phyloP scores from a whole-genome alignment of 768 basidiomycete genomes.

The Fistulinella prunicolor region DNA sequence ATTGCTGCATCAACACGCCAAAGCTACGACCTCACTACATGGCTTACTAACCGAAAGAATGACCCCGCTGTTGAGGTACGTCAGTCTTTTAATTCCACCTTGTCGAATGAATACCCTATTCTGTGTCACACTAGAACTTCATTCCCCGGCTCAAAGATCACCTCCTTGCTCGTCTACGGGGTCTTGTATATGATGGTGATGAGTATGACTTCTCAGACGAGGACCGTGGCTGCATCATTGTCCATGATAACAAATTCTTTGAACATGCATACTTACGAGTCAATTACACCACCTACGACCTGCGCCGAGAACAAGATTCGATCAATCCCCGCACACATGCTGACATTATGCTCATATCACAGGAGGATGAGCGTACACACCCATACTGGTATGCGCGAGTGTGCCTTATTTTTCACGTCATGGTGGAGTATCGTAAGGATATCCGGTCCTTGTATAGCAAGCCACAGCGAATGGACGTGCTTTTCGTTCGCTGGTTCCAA shows the following conservation, averaged over 20 bases:
- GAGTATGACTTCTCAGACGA: conserved; percentile 19
- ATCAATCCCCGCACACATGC: conserved; percentile 34
- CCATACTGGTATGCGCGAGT: conserved; percentile 38
- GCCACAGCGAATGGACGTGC: neutral
- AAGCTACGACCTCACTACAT: neutral
- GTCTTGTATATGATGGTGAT: conserved; percentile 16
- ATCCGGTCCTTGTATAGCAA: neutral
- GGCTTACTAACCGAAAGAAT: neutral
- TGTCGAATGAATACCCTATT: neutral
- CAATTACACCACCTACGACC: conserved; percentile 30
- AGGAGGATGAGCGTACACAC: conserved; percentile 23
- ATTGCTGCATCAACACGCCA: conserved; percentile 1
- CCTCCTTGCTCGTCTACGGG: neutral
- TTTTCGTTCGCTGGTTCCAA: conserved; percentile 40
- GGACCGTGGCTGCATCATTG: conserved; percentile 20
- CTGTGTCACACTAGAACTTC: neutral
- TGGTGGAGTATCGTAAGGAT: neutral
- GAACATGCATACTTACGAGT: conserved; percentile 16
- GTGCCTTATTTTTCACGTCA: conserved; percentile 13
- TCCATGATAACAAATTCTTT: conserved; percentile 22
- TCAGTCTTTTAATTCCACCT: too few relatives aligned
- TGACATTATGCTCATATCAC: conserved; percentile 36
- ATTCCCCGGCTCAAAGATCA: neutral
- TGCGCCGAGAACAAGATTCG: conserved; percentile 31
- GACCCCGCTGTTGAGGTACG: neutral